Evolutionary conservation across 805 yeast genomes (phyloP), one percentile per base, ranked within the genome.

Genomic region (Starmerella vitae): DNA sequence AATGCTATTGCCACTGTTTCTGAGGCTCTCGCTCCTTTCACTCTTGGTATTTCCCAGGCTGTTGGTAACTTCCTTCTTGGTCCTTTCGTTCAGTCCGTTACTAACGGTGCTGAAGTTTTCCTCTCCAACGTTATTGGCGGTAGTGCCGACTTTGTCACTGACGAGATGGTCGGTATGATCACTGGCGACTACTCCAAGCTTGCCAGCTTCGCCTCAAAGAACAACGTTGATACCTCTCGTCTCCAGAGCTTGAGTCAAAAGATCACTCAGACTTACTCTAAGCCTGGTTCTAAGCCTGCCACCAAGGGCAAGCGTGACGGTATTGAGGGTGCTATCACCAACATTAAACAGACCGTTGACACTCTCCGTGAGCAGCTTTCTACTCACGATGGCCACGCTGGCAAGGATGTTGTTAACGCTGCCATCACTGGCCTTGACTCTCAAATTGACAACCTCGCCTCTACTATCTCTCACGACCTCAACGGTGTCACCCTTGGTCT

Each of bases 381-480:
- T 37, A 22, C 28, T 15, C 25, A 22, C 30, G 46, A 45, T 20
- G 53, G 53, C 22, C 53, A 48, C 46, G 52, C 49, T 19, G 43
- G 46, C 20, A 34, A 44, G 42, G 54, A 49, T 17, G 27, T 36
- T 21, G 37, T 51, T 35, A 31, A 42, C 25, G 52, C 51, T 25
- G 38, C 43, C 36, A 51, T 58, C 37, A 53, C 60, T 18, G 61
- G 60, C 26, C 44, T 55, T 15, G 62, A 57, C 42, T 53, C 56
- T 17, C 61, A 57, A 45, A 45, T 53, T 38, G 60, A 57, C 40
- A 57, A 57, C 42, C 41, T 46, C 9, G 46, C 51, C 21, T 54
- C 53, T 18, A 40, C 44, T 15, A n/a, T 46, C 20, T 13, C 39
- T 14, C 27, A 39, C 30, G 50, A 21, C 37, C 36, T 37, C n/a